Base-by-base conservation (phyloP, 2,329 filamentous ascomycete genomes). In the Claviceps arundinis region DNA sequence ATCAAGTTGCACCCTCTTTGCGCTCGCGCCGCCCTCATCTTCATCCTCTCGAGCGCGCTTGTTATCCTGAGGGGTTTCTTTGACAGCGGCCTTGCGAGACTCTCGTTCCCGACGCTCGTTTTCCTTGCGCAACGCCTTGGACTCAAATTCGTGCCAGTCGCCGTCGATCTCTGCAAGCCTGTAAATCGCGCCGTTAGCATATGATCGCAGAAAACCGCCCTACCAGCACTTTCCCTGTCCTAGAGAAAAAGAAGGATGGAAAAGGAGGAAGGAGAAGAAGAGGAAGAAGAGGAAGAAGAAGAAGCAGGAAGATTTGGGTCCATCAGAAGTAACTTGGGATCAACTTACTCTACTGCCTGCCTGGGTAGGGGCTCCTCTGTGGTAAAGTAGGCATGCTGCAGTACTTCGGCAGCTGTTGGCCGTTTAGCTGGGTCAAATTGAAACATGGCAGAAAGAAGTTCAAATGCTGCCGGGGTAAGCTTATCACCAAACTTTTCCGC, bases 81-180 rank as follows among this genome's bases (percentile, higher is more conserved):
- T 74, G 17, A 67, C 13, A 16, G 34, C 68, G 0, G 70, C 68
- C 43, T 70, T 72, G 4, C 71, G 69, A 7, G 74, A 75, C 51
- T 80, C 77, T 52, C 74, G 71, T 30, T 80, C 76, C 55, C 73
- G 75, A 51, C 80, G 80, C 65, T 93, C 88, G 60, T 89, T 91
- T 66, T 96, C 90, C 59, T 93, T 93, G 37, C 93, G 78, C 26
- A 95, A 75, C 16, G 89, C 90, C 70, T 98, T 98, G 52, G 89
- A 95, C 70, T 98, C 93, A 62, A 97, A 95, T 65, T 98, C 93
- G 64, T 98, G 93, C 93, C 93, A 98, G 61, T 98, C 93, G 22
- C 93, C 93, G 60, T 93, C 81, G 34, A 98, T 77, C 48, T 83
- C 74, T 54, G 84, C 82, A 48, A 98, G 77, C 62, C 86, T 87